Evolutionary conservation across 495 filamentous ascomycete species (phyloP).

Genomic region (Aspergillus panamensis): DNA sequence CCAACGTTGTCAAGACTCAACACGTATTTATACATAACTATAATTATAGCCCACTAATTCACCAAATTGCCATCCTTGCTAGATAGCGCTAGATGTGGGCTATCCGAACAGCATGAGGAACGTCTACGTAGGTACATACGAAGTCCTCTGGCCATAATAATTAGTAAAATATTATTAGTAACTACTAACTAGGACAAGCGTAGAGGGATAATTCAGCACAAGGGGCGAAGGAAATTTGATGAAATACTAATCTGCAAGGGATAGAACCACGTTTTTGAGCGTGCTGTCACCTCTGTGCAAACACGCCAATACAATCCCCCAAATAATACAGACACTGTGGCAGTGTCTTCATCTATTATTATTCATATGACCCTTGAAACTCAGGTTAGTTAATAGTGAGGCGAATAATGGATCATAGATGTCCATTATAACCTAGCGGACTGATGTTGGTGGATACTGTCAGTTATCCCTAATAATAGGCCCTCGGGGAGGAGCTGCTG

Average conservation of each 20-base stretch:
- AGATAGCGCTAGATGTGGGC: background rate
- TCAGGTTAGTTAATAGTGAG: too few relatives aligned
- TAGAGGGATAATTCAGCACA: background rate
- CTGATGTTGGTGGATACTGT: too few relatives aligned
- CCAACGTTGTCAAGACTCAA: slow-evolving; percentile 17
- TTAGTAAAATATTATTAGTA: background rate
- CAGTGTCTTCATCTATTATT: background rate
- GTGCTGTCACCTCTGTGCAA: slow-evolving; percentile 5
- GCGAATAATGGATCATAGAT: too few relatives aligned
- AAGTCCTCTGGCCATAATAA: background rate
- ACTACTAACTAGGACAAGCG: background rate
- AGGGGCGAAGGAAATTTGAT: background rate
- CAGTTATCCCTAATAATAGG: too few relatives aligned
- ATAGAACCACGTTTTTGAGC: slow-evolving; percentile 18
- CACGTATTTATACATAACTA: slow-evolving; percentile 10
- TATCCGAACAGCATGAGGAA: background rate
- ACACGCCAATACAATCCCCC: background rate
- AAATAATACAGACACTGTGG: background rate
- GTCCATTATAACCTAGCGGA: too few relatives aligned
- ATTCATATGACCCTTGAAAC: background rate
- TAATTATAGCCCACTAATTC: background rate
- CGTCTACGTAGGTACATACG: background rate
- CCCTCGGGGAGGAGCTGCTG: background rate
- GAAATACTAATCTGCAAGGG: slow-evolving; percentile 7
- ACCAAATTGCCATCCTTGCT: background rate